A percentile compares a stretch with the other conserved stretches of the same genome.
Evolutionary conservation across 2,329 filamentous ascomycete genomes (phyloP).

Genomic region (Aspergillus glaucus): DNA sequence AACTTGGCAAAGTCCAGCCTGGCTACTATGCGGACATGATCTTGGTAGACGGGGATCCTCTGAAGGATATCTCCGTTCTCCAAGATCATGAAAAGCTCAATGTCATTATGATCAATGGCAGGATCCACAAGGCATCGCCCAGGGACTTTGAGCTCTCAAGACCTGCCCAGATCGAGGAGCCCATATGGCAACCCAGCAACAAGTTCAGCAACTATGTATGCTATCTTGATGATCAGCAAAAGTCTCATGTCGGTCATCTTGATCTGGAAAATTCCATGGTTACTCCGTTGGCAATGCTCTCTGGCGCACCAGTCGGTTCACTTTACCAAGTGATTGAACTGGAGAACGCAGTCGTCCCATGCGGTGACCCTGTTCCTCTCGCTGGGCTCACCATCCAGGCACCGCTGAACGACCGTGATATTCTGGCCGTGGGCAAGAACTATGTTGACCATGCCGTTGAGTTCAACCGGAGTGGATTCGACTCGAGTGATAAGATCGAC

Average conservation of each 20-base stretch:
- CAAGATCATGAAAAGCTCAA: slow-evolving; percentile 41
- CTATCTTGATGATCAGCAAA: background rate
- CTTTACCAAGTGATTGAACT: slow-evolving; percentile 50
- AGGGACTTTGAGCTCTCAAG: slow-evolving; percentile 4
- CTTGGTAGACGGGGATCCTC: slow-evolving; percentile 42
- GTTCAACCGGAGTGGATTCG: slow-evolving; percentile 52
- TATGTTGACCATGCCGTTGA: slow-evolving; percentile 53
- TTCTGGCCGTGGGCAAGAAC: slow-evolving; percentile 54
- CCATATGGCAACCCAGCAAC: background rate
- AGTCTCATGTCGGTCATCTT: background rate
- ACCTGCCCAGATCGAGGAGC: background rate
- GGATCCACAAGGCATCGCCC: slow-evolving; percentile 38
- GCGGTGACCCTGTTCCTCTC: slow-evolving; percentile 27
- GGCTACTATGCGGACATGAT: slow-evolving; percentile 43
- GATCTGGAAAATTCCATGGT: background rate
- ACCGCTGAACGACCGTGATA: slow-evolving; percentile 44
- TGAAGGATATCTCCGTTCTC: slow-evolving; percentile 37
- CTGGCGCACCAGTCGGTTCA: slow-evolving; percentile 24
- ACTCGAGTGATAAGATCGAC: slow-evolving; percentile 50
- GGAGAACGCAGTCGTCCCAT: slow-evolving; percentile 30
- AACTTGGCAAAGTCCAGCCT: slow-evolving; percentile 37
- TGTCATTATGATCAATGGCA: slow-evolving; percentile 45
- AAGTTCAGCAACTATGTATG: background rate
- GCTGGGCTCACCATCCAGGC: slow-evolving; percentile 40
- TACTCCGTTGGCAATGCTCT: background rate